Evolutionary conservation across 2,329 filamentous ascomycete species (phyloP).

Genomic region (Colletotrichum sublineola): DNA sequence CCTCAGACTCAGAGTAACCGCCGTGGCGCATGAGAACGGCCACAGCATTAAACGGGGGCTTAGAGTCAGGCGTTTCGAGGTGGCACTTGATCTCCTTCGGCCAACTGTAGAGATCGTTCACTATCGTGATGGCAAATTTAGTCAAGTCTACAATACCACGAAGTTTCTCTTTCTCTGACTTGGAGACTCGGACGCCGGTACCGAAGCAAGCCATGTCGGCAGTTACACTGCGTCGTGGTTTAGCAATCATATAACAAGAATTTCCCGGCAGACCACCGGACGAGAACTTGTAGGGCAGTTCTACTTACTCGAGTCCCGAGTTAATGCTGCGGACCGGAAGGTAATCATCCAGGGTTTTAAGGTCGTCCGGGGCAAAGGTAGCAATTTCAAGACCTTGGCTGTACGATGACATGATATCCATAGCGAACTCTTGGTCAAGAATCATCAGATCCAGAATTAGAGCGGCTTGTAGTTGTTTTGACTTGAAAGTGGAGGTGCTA

Average conservation of each 20-base stretch:
- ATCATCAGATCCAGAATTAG: not conserved
- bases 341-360: conserved; percentile 6
- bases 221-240: not conserved
- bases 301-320: conserved; percentile 10
- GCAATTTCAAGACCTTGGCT: conserved; percentile 4
- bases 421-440: conserved; percentile 1
- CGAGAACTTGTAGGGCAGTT: no score
- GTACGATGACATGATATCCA: conserved; percentile 9
- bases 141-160: conserved; percentile 9
- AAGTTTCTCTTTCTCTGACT: conserved; percentile 2
- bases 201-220: not conserved
- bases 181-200: not conserved
- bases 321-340: not conserved
- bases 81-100: conserved; percentile 21
- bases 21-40: not conserved
- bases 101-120: conserved; percentile 24
- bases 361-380: not conserved
- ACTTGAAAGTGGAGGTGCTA: not conserved
- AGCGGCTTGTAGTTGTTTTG: not conserved
- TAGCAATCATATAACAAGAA: not conserved
- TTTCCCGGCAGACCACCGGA: no score
- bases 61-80: conserved; percentile 14
- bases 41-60: not conserved
- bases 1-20: not conserved
- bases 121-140: conserved; percentile 17